phyloP scores from a whole-genome alignment of 306 rosid genomes.

The Leucaena leucocephala region DNA sequence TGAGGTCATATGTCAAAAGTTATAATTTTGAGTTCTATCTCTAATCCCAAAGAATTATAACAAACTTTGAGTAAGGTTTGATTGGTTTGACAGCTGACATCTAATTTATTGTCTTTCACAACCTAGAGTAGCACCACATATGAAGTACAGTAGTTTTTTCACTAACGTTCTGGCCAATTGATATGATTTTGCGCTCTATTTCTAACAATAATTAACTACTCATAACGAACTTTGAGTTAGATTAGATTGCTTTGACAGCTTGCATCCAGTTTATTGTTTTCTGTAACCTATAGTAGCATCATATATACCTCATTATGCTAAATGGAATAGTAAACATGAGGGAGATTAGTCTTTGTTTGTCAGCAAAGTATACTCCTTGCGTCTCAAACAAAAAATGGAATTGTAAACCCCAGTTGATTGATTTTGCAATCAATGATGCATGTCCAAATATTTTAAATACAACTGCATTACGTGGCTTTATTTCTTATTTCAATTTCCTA shows the following conservation, averaged over 20 bases:
- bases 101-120: not conserved
- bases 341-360: not conserved
- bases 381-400: not conserved
- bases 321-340: not conserved
- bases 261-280: constrained; percentile 8
- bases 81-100: not conserved
- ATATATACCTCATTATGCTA: not conserved
- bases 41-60: no score
- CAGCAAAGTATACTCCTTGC: not conserved
- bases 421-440: not conserved
- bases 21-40: not conserved
- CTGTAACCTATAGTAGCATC: not conserved
- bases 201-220: no score
- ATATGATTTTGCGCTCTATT: not conserved
- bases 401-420: not conserved
- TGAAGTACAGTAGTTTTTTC: not conserved
- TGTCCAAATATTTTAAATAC: not conserved
- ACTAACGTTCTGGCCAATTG: not conserved
- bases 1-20: not conserved
- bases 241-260: not conserved
- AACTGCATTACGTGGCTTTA: not conserved
- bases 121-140: not conserved
- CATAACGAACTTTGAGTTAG: not conserved
- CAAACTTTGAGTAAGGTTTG: not conserved
- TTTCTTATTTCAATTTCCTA: not conserved